Conservation (phyloP, 1,139 yeast genomes). For the Candida sanyaensis region DNA sequence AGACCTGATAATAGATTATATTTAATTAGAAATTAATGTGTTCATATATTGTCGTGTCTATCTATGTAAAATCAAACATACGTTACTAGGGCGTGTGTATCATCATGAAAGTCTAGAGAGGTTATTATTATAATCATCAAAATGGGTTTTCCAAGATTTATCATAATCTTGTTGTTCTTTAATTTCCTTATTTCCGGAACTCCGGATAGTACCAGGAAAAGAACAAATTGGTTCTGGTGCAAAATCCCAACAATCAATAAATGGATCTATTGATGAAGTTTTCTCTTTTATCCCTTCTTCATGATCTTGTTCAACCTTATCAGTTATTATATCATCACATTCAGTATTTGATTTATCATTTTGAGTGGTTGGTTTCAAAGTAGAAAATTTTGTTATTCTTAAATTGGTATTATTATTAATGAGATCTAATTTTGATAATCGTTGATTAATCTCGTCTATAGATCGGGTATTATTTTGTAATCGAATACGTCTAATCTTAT, state of each 20-base stretch:
- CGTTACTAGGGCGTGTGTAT: neutral
- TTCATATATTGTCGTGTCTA: too few species aligned
- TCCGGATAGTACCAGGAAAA: neutral
- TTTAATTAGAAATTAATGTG: too few species aligned
- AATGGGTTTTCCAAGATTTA: neutral
- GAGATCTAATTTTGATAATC: neutral
- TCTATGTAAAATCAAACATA: too few species aligned
- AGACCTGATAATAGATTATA: too few species aligned
- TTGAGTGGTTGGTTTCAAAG: neutral
- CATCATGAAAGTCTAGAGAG: neutral
- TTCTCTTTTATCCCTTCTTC: neutral
- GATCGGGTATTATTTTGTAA: neutral
- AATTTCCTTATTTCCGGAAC: neutral
- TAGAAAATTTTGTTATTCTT: neutral
- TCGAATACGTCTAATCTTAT: neutral
- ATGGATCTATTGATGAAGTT: neutral
- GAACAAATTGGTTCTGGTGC: constrained; percentile 3
- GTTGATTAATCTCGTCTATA: neutral
- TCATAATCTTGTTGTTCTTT: neutral
- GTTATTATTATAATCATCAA: neutral
- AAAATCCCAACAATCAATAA: constrained; percentile 2
- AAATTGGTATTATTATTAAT: neutral
- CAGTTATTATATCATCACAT: neutral
- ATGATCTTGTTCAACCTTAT: neutral
- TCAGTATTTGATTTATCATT: neutral